A percentile compares a stretch with the other conserved stretches of the same genome.
phyloP scores from a whole-genome alignment of 805 yeast species.

The Saccharomycopsis schoenii region DNA sequence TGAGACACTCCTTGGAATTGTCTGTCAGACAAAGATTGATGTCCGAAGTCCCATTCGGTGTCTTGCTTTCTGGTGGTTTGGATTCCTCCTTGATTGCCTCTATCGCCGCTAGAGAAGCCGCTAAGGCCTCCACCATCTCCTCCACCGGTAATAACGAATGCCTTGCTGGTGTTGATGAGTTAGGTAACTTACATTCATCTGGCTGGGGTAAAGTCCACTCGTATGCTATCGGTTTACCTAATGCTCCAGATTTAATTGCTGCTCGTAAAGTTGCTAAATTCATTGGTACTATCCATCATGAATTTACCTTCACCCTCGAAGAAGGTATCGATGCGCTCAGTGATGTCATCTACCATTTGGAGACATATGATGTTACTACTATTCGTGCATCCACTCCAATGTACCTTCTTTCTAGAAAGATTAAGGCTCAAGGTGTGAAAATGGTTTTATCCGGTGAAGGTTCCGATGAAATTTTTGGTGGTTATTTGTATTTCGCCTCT shows the following conservation, averaged over 20 bases:
- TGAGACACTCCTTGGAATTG: conserved; percentile 78
- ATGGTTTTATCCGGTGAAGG: conserved; percentile 99
- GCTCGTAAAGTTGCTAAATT: conserved; percentile 94
- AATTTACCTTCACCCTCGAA: conserved; percentile 92
- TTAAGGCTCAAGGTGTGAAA: conserved; percentile 99
- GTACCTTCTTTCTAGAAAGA: conserved; percentile 92
- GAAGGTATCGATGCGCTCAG: conserved; percentile 94
- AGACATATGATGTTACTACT: conserved; percentile 97
- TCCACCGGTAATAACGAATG: conserved; percentile 30
- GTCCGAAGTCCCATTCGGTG: conserved; percentile 99
- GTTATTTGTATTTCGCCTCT: conserved; percentile 92
- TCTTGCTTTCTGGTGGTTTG: conserved; percentile 90
- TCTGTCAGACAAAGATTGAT: conserved; percentile 98
- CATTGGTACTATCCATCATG: conserved; percentile 95
- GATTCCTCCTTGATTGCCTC: conserved; percentile 95
- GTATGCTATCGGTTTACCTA: conserved; percentile 93
- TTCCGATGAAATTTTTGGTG: conserved; percentile 98
- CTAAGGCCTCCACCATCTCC: conserved; percentile 48
- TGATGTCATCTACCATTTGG: conserved; percentile 92
- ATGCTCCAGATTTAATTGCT: conserved; percentile 95
- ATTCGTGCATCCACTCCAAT: conserved; percentile 99
- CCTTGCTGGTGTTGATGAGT: conserved; percentile 86
- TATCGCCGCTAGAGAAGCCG: conserved; percentile 94
- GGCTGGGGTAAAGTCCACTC: conserved; percentile 77
- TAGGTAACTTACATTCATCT: conserved; percentile 70